These are phyloP conservation scores for Russula brevipes DNA, from an alignment of 768 basidiomycete species.

Conservation along the genomic window DNA sequence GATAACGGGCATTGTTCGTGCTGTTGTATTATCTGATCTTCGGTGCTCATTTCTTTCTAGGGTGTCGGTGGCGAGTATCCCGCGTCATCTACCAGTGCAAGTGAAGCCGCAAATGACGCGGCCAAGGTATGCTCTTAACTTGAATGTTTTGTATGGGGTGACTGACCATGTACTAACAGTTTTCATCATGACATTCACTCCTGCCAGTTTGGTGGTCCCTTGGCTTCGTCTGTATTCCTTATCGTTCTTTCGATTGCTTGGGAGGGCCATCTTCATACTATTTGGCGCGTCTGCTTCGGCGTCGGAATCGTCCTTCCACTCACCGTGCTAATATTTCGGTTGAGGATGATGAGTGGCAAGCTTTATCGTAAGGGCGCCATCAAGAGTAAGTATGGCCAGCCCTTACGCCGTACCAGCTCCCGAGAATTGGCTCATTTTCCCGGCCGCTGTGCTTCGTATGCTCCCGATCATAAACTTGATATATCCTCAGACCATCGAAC, in stretches of 20 bases:
- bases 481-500: not conserved
- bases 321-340: constrained; percentile 65
- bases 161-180: constrained; percentile 34
- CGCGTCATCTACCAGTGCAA: constrained; percentile 61
- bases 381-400: constrained; percentile 40
- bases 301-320: constrained; percentile 59
- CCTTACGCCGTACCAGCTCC: not conserved
- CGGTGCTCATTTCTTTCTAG: constrained; percentile 30
- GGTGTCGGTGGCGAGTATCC: constrained; percentile 80
- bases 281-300: constrained; percentile 65
- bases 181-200: constrained; percentile 46
- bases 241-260: constrained; percentile 66
- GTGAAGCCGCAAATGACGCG: constrained; percentile 70
- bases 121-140: constrained; percentile 43
- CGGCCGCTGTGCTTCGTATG: too few relatives aligned
- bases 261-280: constrained; percentile 52
- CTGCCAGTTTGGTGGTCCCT: constrained; percentile 56
- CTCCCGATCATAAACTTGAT: too few relatives aligned
- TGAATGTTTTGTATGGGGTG: not conserved
- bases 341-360: constrained; percentile 64
- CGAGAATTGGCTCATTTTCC: not conserved
- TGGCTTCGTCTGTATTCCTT: constrained; percentile 61
- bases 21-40: not conserved
- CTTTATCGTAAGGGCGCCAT: constrained; percentile 63
- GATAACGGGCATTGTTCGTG: constrained; percentile 56